phyloP scores from a whole-genome alignment of 2,329 filamentous ascomycete genomes.

The Ophiocordyceps camponoti-floridani region DNA sequence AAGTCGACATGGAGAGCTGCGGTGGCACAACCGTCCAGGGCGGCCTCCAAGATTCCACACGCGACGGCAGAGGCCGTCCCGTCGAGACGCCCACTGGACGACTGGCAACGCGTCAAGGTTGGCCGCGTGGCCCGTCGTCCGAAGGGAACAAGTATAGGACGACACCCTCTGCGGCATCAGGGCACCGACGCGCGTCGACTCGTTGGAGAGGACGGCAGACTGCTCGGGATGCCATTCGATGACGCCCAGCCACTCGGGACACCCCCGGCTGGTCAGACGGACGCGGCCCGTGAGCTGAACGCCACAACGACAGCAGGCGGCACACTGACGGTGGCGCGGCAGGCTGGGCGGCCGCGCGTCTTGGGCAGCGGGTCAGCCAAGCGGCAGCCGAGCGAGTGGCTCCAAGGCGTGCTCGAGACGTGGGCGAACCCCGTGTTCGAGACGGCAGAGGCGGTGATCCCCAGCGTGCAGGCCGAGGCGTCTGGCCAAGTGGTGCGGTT shows the following conservation, averaged over 20 bases:
- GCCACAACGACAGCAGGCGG: neutral
- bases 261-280: neutral
- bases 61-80: too few relatives aligned
- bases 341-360: neutral
- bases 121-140: constrained; percentile 6
- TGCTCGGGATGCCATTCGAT: constrained; percentile 27
- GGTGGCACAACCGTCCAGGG: neutral
- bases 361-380: constrained; percentile 2
- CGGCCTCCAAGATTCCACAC: constrained; percentile 1
- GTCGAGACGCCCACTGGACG: constrained; percentile 13
- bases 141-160: neutral
- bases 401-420: constrained; percentile 37
- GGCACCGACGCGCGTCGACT: constrained; percentile 7
- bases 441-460: constrained; percentile 25
- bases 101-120: constrained; percentile 19
- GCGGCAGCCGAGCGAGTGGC: constrained; percentile 27
- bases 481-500: constrained; percentile 7
- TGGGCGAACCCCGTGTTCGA: constrained; percentile 69
- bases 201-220: constrained; percentile 20
- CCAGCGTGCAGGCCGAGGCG: constrained; percentile 10
- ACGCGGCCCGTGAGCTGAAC: neutral
- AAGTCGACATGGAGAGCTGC: constrained; percentile 6
- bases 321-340: neutral
- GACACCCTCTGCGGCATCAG: neutral
- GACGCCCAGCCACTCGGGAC: constrained; percentile 6